Percentiles rank a stretch among this genome's conserved stretches.
Evolutionary conservation across 1,139 yeast genomes (phyloP).

Genomic region (Kazachstania sp.): DNA sequence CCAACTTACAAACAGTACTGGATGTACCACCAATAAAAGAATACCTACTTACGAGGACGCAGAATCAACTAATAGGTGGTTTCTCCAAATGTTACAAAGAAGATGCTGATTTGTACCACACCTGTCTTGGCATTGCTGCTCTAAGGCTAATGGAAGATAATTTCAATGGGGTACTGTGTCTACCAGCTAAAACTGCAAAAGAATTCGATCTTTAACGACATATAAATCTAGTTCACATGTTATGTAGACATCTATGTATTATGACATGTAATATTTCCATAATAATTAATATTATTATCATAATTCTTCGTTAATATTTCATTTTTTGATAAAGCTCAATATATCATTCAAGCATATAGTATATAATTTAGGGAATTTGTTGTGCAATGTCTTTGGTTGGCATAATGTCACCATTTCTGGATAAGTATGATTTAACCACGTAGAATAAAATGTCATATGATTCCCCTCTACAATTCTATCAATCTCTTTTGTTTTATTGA

Average conservation of each 20-base stretch:
- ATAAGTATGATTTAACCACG: slow-evolving; percentile 12
- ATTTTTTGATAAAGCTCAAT: neutral
- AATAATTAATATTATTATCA: too few species aligned
- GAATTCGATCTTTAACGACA: neutral
- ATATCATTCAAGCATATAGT: neutral
- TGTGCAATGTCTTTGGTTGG: neutral
- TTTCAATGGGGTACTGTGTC: slow-evolving; percentile 25
- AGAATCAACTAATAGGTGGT: slow-evolving; percentile 66
- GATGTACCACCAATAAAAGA: slow-evolving; percentile 34
- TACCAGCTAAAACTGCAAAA: slow-evolving; percentile 14
- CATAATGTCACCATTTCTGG: slow-evolving; percentile 13
- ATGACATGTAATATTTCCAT: too few species aligned
- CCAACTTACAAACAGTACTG: slow-evolving; percentile 29
- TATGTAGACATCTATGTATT: too few species aligned
- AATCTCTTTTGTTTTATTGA: neutral
- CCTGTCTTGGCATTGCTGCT: slow-evolving; percentile 53
- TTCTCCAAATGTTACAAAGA: slow-evolving; percentile 59
- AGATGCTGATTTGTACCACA: slow-evolving; percentile 67
- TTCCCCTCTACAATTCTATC: slow-evolving; percentile 8
- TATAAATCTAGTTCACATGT: too few species aligned
- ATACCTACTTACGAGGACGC: slow-evolving; percentile 54
- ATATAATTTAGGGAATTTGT: neutral
- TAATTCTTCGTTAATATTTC: too few species aligned
- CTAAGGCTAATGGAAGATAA: slow-evolving; percentile 38
- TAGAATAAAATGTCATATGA: slow-evolving; percentile 14